phyloP scores from a whole-genome alignment of 2,329 filamentous ascomycete genomes.

The Pleoardoris graminearum region DNA sequence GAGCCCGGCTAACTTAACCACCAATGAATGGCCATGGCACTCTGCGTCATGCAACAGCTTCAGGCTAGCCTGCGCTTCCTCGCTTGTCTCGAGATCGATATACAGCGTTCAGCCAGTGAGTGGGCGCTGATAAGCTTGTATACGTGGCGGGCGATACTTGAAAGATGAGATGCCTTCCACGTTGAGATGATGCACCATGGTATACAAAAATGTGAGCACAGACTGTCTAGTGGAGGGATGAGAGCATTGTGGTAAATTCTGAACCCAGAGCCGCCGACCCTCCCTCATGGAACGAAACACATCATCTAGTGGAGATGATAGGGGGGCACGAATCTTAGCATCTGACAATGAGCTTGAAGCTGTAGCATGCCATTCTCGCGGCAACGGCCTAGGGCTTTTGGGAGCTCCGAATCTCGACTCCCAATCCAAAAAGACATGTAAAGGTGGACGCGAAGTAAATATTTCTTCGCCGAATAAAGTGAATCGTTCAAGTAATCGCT shows the following conservation, averaged over 20 bases:
- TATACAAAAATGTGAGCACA: not conserved
- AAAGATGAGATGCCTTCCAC: not conserved
- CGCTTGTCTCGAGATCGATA: not conserved
- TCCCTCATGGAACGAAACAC: not conserved
- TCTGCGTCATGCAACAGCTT: not conserved
- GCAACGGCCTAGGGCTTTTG: not conserved
- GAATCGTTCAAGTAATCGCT: no score
- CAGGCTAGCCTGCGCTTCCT: not conserved
- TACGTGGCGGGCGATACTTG: not conserved
- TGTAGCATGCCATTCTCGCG: not conserved
- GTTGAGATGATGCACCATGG: not conserved
- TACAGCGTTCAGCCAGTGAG: not conserved
- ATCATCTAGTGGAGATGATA: not conserved
- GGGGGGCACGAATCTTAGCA: not conserved
- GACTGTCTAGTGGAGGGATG: not conserved
- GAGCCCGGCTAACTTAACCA: not conserved
- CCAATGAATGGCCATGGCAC: not conserved
- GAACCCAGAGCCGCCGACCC: not conserved
- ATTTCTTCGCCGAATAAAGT: no score
- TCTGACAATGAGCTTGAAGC: not conserved
- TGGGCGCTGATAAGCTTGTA: not conserved
- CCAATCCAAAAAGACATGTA: no score
- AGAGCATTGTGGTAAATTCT: not conserved
- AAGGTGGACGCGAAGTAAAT: no score
- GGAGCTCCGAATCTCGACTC: not conserved